Evolutionary conservation across 2,329 filamentous ascomycete species (phyloP).

Genomic region (Ambrosiella cleistominuta): DNA sequence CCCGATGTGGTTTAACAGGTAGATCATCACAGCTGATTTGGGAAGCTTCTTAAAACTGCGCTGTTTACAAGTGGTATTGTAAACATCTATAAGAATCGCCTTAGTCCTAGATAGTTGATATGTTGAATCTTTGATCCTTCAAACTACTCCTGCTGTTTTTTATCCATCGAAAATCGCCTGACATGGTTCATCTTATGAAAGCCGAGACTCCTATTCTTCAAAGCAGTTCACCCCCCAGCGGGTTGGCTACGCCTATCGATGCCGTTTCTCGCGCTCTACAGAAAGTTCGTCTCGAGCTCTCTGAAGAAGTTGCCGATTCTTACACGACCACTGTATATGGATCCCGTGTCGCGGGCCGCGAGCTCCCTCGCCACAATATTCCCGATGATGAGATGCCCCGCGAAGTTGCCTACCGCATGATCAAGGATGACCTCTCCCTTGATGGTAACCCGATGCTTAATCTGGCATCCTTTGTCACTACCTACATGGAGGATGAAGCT

Average conservation of each 20-base stretch:
- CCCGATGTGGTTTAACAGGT: neutral
- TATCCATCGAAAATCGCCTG: neutral
- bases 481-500: conserved; percentile 94
- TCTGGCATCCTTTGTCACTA: conserved; percentile 83
- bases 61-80: neutral
- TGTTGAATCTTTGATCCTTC: neutral
- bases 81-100: neutral
- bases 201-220: neutral
- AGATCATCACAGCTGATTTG: neutral
- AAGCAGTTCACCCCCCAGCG: neutral
- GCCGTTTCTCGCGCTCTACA: conserved; percentile 22
- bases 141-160: neutral
- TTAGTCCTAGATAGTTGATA: neutral
- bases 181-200: conserved; percentile 33
- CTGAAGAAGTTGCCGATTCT: conserved; percentile 30
- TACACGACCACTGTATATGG: conserved; percentile 76
- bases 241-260: conserved; percentile 14
- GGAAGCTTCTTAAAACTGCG: neutral
- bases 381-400: conserved; percentile 79
- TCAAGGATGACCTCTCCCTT: conserved; percentile 81
- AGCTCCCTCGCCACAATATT: conserved; percentile 72
- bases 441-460: conserved; percentile 83
- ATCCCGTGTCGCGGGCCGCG: conserved; percentile 61
- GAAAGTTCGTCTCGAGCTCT: conserved; percentile 30
- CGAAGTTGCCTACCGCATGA: conserved; percentile 89